Conservation (phyloP, 2,329 filamentous ascomycete species). For the Polychaeton citri region DNA sequence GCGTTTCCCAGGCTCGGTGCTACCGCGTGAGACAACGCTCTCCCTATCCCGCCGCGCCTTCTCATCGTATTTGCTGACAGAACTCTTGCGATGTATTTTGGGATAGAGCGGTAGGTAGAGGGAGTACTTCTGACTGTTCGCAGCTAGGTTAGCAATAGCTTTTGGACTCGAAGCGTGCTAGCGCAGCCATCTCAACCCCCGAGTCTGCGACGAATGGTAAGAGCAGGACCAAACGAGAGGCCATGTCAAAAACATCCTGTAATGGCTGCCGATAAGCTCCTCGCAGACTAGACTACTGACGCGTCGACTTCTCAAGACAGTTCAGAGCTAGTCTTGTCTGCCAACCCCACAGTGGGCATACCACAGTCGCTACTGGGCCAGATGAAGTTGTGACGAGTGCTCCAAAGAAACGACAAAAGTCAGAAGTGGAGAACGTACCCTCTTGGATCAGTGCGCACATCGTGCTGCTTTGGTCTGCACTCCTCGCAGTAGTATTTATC, state of each 20-base stretch:
- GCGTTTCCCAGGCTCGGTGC: constrained; percentile 56
- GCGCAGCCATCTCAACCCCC: constrained; percentile 15
- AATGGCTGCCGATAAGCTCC: no score
- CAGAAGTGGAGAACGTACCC: constrained; percentile 51
- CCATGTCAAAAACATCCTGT: no score
- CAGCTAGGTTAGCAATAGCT: constrained; percentile 16
- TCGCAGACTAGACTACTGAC: no score
- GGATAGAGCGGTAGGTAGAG: constrained; percentile 47
- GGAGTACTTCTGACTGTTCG: constrained; percentile 46
- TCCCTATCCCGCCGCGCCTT: constrained; percentile 43
- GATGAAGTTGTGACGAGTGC: no score
- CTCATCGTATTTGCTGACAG: constrained; percentile 50
- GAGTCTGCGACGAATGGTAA: no score
- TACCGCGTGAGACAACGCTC: constrained; percentile 36
- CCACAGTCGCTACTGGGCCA: no score
- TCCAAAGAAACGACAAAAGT: no score
- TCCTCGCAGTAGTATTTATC: constrained; percentile 98
- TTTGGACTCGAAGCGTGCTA: constrained; percentile 12
- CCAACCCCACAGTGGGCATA: no score
- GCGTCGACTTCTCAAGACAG: no score
- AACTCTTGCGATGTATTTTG: constrained; percentile 46
- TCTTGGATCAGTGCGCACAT: constrained; percentile 63
- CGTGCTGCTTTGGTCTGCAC: constrained; percentile 84
- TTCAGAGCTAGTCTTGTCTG: no score
- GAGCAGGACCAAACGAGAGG: no score